A percentile compares a stretch with the other conserved stretches of the same genome.
These are phyloP conservation scores for Sphaerosporella brunnea DNA, from an alignment of 495 filamentous ascomycete species.

Conservation along the genomic window DNA sequence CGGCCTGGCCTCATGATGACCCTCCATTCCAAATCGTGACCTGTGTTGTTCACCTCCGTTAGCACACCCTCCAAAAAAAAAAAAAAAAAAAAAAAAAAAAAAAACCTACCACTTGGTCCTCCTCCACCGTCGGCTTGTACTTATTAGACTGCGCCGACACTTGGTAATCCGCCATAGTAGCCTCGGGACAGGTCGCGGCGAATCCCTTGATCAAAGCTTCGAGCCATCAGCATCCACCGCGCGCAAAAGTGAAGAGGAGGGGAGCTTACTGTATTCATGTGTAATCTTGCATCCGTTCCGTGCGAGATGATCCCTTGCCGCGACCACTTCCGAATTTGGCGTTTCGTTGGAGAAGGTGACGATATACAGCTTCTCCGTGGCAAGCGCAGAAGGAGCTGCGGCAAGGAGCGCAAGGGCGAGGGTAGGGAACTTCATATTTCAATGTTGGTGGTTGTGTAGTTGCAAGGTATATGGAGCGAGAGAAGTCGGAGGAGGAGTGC, in stretches of 20 bases:
- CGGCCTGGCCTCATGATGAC: background rate
- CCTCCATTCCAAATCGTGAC: background rate
- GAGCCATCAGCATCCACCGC: no score
- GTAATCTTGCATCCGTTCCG: background rate
- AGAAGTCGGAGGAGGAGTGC: no score
- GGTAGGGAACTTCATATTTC: constrained; percentile 4
- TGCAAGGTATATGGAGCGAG: background rate
- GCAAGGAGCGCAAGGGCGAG: background rate
- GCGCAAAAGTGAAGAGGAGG: no score
- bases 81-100: no score
- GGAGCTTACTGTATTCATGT: background rate
- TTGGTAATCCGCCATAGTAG: constrained; percentile 1
- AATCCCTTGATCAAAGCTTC: constrained; percentile 2
- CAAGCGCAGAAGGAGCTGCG: background rate
- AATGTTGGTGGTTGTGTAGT: background rate
- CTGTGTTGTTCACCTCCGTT: background rate
- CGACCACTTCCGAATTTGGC: background rate
- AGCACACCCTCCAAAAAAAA: background rate
- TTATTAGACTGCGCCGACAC: background rate
- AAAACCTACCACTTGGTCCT: constrained; percentile 4
- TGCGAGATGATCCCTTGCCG: background rate
- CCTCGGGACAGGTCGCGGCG: constrained; percentile 1
- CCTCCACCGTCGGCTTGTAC: background rate
- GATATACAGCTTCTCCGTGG: constrained; percentile 1
- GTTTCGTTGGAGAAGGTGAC: background rate